Percentiles rank a stretch among this genome's conserved stretches.
Conservation (phyloP, 2,329 filamentous ascomycete genomes). For the Talaromyces marneffei region DNA sequence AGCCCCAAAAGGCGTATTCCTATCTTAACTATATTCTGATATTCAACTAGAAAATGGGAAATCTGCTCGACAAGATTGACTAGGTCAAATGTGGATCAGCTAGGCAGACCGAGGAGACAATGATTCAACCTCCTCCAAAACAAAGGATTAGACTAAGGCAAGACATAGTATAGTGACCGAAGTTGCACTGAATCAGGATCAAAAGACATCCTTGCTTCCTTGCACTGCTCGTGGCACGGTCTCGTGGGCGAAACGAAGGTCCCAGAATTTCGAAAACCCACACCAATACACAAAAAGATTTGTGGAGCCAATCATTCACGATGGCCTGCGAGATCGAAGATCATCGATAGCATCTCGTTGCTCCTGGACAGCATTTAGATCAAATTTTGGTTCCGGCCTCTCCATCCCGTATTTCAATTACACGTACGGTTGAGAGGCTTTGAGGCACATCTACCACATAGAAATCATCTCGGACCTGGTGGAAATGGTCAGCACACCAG, state of each 20-base stretch:
- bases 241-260: neutral
- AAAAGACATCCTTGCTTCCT: neutral
- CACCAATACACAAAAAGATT: neutral
- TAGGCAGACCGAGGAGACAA: neutral
- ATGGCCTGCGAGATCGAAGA: neutral
- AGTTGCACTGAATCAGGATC: neutral
- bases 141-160: neutral
- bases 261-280: neutral
- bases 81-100: neutral
- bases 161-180: neutral
- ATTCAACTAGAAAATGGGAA: neutral
- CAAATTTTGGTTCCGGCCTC: neutral
- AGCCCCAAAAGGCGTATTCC: neutral
- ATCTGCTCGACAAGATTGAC: neutral
- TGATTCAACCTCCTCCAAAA: no score
- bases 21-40: neutral
- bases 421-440: neutral
- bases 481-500: neutral
- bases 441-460: conserved; percentile 4
- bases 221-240: neutral
- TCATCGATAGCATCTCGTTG: neutral
- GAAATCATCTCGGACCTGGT: neutral
- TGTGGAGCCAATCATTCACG: neutral
- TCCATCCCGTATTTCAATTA: neutral
- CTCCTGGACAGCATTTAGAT: neutral